Conservation (phyloP, 371 early-diverging fungal genomes). For the Paraphysoderma sedebokerense region DNA sequence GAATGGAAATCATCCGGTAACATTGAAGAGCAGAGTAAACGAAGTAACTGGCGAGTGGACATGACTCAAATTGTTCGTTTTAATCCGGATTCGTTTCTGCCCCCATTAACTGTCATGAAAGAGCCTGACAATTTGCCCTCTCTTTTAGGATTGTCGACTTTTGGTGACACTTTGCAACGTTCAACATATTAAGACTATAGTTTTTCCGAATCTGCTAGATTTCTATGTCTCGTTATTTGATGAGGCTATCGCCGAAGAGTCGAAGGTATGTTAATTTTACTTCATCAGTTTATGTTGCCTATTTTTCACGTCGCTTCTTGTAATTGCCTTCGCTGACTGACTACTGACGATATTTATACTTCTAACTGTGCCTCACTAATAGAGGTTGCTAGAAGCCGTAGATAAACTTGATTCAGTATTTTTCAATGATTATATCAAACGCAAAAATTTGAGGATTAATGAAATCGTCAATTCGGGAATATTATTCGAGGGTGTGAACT, state of each 20-base stretch:
- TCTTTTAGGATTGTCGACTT: slow-evolving; percentile 45
- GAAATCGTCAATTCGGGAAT: slow-evolving; percentile 59
- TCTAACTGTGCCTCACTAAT: slow-evolving; percentile 1
- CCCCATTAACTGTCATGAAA: slow-evolving; percentile 1
- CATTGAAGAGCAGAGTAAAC: slow-evolving; percentile 21
- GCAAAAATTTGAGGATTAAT: slow-evolving; percentile 44
- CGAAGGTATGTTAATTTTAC: slow-evolving; percentile 36
- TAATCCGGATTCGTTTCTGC: too few relatives aligned
- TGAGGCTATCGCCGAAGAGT: slow-evolving; percentile 38
- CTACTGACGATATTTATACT: slow-evolving; percentile 7
- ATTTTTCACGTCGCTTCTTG: too few relatives aligned
- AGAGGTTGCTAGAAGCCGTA: slow-evolving; percentile 39
- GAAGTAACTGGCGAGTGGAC: neutral
- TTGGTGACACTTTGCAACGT: too few relatives aligned
- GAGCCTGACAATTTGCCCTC: slow-evolving; percentile 2
- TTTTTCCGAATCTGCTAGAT: too few relatives aligned
- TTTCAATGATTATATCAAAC: slow-evolving; percentile 64
- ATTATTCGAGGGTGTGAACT: slow-evolving; percentile 66
- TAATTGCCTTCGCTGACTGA: neutral
- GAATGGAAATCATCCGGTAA: slow-evolving; percentile 11
- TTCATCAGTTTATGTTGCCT: neutral
- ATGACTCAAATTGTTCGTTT: neutral
- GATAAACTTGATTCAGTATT: slow-evolving; percentile 56
- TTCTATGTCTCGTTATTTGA: slow-evolving; percentile 51
- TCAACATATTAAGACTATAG: too few relatives aligned